Conservation (phyloP, 306 rosid genomes). For the Vigna trinervia region DNA sequence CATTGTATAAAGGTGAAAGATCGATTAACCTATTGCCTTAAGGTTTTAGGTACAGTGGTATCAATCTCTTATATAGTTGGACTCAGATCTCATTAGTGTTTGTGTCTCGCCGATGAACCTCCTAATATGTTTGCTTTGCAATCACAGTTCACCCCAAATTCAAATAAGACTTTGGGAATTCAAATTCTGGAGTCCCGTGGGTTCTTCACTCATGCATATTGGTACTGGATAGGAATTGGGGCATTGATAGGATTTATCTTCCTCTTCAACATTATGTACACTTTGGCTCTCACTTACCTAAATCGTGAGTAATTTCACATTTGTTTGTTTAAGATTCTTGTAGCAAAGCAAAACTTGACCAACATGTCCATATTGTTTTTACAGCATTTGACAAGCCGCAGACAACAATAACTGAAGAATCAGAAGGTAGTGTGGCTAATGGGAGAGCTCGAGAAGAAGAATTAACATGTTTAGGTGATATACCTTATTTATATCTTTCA, state of each 20-base stretch:
- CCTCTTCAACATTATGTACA: slow-evolving; percentile 45
- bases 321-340: slow-evolving; percentile 28
- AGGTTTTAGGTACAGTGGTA: accelerated
- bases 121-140: slow-evolving; percentile 18
- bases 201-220: slow-evolving; percentile 51
- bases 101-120: accelerated
- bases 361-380: slow-evolving; percentile 19
- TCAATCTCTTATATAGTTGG: accelerated
- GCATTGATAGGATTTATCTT: slow-evolving; percentile 54
- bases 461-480: slow-evolving; percentile 45
- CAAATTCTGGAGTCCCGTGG: slow-evolving; percentile 55
- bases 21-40: no score
- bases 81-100: no score
- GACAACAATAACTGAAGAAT: slow-evolving; percentile 42
- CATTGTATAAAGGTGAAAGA: no score
- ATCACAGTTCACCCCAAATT: slow-evolving; percentile 42
- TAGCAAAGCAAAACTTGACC: slow-evolving; percentile 9
- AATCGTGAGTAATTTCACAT: slow-evolving; percentile 51
- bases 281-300: slow-evolving; percentile 55
- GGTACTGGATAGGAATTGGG: slow-evolving; percentile 70
- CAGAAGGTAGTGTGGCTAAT: slow-evolving; percentile 33
- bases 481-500: slow-evolving; percentile 9
- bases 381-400: slow-evolving; percentile 54
- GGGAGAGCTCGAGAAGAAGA: slow-evolving; percentile 34
- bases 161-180: slow-evolving; percentile 55